A percentile compares a stretch with the other conserved stretches of the same genome.
Evolutionary conservation across 2,329 filamentous ascomycete genomes (phyloP).

Genomic region (Sclerotinia nivalis): DNA sequence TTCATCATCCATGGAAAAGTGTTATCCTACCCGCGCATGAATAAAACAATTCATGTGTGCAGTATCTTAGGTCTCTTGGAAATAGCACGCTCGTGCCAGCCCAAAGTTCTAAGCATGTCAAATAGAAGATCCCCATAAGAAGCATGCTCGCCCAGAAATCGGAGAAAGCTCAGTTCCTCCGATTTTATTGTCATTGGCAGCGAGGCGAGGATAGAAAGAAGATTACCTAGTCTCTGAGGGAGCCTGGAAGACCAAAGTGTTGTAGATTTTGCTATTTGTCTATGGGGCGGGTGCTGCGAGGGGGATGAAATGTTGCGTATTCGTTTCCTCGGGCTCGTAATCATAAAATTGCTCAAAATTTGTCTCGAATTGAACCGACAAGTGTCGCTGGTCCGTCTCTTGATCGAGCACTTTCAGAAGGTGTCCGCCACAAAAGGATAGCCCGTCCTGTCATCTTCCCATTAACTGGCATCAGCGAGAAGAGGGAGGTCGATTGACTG

Average conservation of each 20-base stretch:
- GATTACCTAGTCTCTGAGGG: background rate
- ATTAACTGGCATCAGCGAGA: too few species aligned
- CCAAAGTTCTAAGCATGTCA: background rate
- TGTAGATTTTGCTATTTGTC: background rate
- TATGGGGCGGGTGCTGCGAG: too few species aligned
- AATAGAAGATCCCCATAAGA: background rate
- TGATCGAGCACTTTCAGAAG: too few species aligned
- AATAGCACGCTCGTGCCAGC: background rate
- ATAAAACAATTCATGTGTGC: too few species aligned
- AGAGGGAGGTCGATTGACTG: background rate
- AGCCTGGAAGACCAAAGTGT: too few species aligned
- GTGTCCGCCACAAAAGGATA: too few species aligned
- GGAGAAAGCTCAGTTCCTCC: background rate
- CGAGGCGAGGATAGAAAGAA: background rate
- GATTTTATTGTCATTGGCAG: background rate
- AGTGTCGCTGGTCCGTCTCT: too few species aligned
- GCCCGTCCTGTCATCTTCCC: too few species aligned
- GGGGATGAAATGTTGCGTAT: too few species aligned
- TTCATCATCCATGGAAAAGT: background rate
- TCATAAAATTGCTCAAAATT: too few species aligned
- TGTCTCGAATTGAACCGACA: too few species aligned
- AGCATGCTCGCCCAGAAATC: background rate
- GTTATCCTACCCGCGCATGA: background rate
- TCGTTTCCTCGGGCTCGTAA: too few species aligned
- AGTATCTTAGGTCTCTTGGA: background rate